Percentiles rank a stretch among this genome's conserved stretches.
Conservation (phyloP, 2,329 filamentous ascomycete species). For the Pseudonectria foliicola region DNA sequence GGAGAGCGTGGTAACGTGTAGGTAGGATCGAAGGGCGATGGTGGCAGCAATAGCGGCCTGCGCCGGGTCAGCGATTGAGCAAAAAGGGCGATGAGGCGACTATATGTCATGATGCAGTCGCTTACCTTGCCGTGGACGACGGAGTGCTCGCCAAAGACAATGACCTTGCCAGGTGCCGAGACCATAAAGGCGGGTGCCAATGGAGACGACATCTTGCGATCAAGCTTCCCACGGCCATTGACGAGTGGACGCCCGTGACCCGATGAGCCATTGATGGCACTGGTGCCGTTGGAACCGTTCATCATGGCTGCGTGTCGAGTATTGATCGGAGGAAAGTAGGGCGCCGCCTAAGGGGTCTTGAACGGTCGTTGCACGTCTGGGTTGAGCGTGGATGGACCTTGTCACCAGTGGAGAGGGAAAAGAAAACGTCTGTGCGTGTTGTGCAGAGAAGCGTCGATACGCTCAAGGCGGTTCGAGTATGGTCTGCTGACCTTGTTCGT, state of each 20-base stretch:
- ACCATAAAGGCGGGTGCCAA: constrained; percentile 94
- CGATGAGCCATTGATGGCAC: constrained; percentile 11
- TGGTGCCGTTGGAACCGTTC: constrained; percentile 13
- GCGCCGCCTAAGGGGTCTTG: constrained; percentile 2
- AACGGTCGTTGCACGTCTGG: background rate
- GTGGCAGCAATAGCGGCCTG: constrained; percentile 88
- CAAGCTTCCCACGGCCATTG: constrained; percentile 34
- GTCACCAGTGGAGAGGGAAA: constrained; percentile 2
- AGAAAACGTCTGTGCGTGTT: constrained; percentile 5
- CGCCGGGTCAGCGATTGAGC: constrained; percentile 5
- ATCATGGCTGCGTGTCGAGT: constrained; percentile 14
- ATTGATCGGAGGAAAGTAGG: constrained; percentile 10
- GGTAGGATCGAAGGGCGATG: constrained; percentile 90
- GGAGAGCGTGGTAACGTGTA: constrained; percentile 88
- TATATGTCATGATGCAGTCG: background rate
- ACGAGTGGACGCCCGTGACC: constrained; percentile 16
- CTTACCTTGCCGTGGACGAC: constrained; percentile 92
- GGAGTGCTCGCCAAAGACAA: constrained; percentile 95
- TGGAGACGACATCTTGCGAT: constrained; percentile 53
- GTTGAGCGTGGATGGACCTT: constrained; percentile 10
- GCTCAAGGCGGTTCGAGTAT: no score
- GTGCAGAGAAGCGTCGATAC: background rate
- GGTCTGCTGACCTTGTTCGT: no score
- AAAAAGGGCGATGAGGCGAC: constrained; percentile 1
- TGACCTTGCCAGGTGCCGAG: constrained; percentile 95